Conservation (phyloP, 805 yeast genomes). For the Lipomyces sp. region DNA sequence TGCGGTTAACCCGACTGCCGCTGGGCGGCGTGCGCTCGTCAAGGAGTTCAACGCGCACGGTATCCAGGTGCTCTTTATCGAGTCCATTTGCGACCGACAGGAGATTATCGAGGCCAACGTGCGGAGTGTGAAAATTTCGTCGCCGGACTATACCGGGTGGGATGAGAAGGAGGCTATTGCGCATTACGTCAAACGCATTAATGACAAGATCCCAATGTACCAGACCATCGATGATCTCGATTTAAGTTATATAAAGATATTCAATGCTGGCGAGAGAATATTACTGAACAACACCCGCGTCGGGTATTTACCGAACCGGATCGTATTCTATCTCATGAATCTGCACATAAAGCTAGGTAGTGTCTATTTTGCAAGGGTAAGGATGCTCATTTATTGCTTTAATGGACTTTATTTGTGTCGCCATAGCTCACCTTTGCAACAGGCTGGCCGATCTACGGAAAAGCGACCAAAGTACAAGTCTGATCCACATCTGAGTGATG, state of each 20-base stretch:
- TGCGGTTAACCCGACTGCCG: constrained; percentile 81
- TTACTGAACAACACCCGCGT: constrained; percentile 75
- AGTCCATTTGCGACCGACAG: constrained; percentile 75
- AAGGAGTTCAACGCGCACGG: constrained; percentile 52
- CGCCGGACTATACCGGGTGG: constrained; percentile 74
- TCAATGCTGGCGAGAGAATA: constrained; percentile 84
- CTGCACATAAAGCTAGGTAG: constrained; percentile 81
- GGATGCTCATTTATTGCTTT: constrained; percentile 45
- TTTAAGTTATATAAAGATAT: constrained; percentile 75
- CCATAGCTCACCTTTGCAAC: neutral
- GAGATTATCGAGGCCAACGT: constrained; percentile 69
- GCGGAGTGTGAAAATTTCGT: constrained; percentile 69
- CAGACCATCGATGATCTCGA: constrained; percentile 58
- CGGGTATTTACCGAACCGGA: constrained; percentile 86
- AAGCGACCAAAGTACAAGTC: constrained; percentile 58
- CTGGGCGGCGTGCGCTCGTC: constrained; percentile 59
- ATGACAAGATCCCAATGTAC: constrained; percentile 63
- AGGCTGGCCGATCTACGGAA: constrained; percentile 45
- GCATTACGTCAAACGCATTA: constrained; percentile 73
- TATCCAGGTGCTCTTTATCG: constrained; percentile 82
- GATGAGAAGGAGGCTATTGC: constrained; percentile 66
- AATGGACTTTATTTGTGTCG: constrained; percentile 26
- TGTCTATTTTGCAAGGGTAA: constrained; percentile 88
- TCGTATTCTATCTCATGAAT: constrained; percentile 89
- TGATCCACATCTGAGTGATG: constrained; percentile 79